phyloP scores from a whole-genome alignment of 768 basidiomycete genomes.

The Suillus occidentalis region DNA sequence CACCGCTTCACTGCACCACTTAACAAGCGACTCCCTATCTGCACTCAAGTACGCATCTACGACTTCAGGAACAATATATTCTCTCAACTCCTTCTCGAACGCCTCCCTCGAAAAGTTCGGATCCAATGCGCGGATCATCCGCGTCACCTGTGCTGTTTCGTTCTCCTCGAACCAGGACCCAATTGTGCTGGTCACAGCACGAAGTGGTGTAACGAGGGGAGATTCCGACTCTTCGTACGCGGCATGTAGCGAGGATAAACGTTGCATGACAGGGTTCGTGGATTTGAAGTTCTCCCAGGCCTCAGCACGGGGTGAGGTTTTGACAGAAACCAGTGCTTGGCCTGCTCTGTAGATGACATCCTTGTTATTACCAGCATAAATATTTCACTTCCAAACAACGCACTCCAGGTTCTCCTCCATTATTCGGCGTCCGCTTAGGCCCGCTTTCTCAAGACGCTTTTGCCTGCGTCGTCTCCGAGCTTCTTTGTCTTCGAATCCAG shows the following conservation, averaged over 20 bases:
- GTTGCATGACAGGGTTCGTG: slow-evolving; percentile 73
- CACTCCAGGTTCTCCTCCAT: slow-evolving; percentile 81
- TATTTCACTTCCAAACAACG: slow-evolving; percentile 29
- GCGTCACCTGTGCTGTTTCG: slow-evolving; percentile 93
- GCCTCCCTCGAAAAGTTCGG: slow-evolving; percentile 82
- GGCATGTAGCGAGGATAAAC: slow-evolving; percentile 56
- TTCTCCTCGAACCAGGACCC: slow-evolving; percentile 96
- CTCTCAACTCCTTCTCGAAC: slow-evolving; percentile 87
- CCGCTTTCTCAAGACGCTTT: slow-evolving; percentile 80
- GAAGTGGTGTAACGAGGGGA: slow-evolving; percentile 76
- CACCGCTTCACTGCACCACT: slow-evolving; percentile 96
- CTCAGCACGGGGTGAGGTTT: slow-evolving; percentile 76
- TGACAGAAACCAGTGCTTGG: slow-evolving; percentile 78
- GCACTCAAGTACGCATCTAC: slow-evolving; percentile 95
- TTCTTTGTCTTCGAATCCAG: slow-evolving; percentile 95
- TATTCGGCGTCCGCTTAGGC: slow-evolving; percentile 51
- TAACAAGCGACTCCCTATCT: slow-evolving; percentile 79
- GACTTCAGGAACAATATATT: slow-evolving; percentile 97
- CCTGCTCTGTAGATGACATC: slow-evolving; percentile 66
- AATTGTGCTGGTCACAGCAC: slow-evolving; percentile 80
- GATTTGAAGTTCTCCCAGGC: slow-evolving; percentile 80
- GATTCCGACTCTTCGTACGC: slow-evolving; percentile 93
- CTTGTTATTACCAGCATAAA: slow-evolving; percentile 5
- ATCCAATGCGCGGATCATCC: slow-evolving; percentile 85
- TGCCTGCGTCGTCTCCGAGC: slow-evolving; percentile 80